Evolutionary conservation across 768 basidiomycete genomes (phyloP), one percentile per base, ranked within the genome.

Genomic region (Paxillus ammoniavirescens): DNA sequence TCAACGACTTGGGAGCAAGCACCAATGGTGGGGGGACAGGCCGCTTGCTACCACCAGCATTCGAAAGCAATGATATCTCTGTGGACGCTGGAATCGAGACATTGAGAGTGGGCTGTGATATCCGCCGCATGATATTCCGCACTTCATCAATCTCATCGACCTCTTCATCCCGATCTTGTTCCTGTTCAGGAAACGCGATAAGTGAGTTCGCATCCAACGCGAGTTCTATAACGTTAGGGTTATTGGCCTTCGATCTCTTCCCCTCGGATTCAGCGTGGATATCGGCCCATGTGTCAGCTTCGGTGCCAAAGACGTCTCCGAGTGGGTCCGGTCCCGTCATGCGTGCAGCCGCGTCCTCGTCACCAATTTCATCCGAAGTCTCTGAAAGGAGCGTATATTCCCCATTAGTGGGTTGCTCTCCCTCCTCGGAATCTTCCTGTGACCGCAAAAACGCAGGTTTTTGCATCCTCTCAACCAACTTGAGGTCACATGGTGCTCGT

Each of bases 241-340:
- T 52, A 58, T 60, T 48, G 33, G 53, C 43, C 56, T 54, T 59
- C 67, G 61, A 54, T 67, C 59, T 61, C 49, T 50, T 41, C 53
- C 54, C 57, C 55, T 61, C 67, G 28, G 62, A 65, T 53, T 76
- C 68, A 38, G 72, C 62, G 48, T 65, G 81, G 46, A 87, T 73
- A 47, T 81, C 80, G 53, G 74, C 72, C 84, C 85, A 86, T 1
- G 80, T 77, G 57, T 85, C 80, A 56, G 74, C 80, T 64, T 86
- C 86, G n/a, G 77, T 76, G 43, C 85, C 83, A 69, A 86, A 87
- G 7, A 86, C 76, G 57, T 86, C 83, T 8, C 68, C 74, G 26
- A 86, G 72, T 18, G 82, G 83, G 63, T 87, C 83, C 52, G 63
- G 67, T 52, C 60, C 65, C 47, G 61, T 62, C 40, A 78, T 73